phyloP scores from a whole-genome alignment of 257 asterid species.

The Salvia rosmarinus region DNA sequence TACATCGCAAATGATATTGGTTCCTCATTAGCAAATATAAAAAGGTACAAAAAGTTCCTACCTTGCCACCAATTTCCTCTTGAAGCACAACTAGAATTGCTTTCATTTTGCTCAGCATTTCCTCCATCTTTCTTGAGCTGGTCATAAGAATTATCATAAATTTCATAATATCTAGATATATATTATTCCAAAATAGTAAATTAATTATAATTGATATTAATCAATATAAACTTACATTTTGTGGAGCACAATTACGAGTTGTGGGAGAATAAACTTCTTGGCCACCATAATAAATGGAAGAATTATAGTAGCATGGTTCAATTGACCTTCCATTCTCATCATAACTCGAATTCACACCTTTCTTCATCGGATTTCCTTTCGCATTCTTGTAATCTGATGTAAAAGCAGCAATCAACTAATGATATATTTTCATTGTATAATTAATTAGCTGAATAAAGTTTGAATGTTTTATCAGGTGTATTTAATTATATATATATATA shows the following conservation, averaged over 20 bases:
- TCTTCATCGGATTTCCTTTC: conserved; percentile 36
- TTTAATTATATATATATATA: no score
- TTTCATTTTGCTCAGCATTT: conserved; percentile 54
- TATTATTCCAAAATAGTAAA: no score
- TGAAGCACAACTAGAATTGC: conserved; percentile 59
- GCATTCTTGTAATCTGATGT: conserved; percentile 45
- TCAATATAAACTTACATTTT: conserved; percentile 41
- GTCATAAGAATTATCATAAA: neutral
- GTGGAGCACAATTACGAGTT: conserved; percentile 42
- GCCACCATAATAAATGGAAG: conserved; percentile 83
- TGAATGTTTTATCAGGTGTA: no score
- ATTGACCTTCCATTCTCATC: conserved; percentile 43
- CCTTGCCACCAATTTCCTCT: conserved; percentile 97
- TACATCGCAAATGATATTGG: neutral
- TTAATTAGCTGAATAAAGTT: no score
- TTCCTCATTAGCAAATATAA: neutral
- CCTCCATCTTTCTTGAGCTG: conserved; percentile 61
- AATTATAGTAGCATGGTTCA: conserved; percentile 72
- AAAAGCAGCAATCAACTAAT: neutral
- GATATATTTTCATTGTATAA: no score
- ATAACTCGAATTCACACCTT: conserved; percentile 35
- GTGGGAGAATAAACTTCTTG: conserved; percentile 69
- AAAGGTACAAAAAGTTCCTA: conserved; percentile 31
- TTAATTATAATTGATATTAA: no score
- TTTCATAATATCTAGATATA: neutral